A percentile compares a stretch with the other conserved stretches of the same genome.
Evolutionary conservation across 2,329 filamentous ascomycete genomes (phyloP).

Genomic region (Hyphodiscus sp.): DNA sequence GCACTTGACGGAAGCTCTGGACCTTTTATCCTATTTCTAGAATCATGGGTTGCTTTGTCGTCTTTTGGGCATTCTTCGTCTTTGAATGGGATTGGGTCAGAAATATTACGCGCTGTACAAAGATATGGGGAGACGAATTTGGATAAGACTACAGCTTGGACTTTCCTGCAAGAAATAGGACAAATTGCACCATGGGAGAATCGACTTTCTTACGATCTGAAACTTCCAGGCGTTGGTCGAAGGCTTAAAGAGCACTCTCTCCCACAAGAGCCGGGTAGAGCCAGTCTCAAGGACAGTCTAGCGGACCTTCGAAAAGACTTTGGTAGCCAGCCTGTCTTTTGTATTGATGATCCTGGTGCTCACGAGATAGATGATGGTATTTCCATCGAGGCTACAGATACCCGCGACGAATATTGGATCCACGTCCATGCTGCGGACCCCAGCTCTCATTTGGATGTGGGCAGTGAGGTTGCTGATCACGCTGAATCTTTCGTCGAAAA

Average conservation of each 20-base stretch:
- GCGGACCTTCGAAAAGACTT: constrained; percentile 50
- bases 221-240: constrained; percentile 44
- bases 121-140: constrained; percentile 49
- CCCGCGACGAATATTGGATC: constrained; percentile 58
- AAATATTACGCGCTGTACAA: constrained; percentile 54
- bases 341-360: constrained; percentile 62
- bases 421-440: constrained; percentile 76
- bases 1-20: constrained; percentile 16
- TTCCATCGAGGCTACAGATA: constrained; percentile 56
- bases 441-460: constrained; percentile 58
- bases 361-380: constrained; percentile 74
- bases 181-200: constrained; percentile 67
- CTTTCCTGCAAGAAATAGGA: constrained; percentile 71
- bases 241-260: constrained; percentile 19
- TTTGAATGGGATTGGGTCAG: constrained; percentile 55
- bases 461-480: constrained; percentile 51
- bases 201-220: constrained; percentile 52
- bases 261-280: background rate
- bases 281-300: constrained; percentile 39
- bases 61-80: constrained; percentile 46
- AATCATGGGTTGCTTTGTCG: constrained; percentile 57
- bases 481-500: constrained; percentile 55
- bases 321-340: constrained; percentile 56
- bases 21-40: constrained; percentile 51
- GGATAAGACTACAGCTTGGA: constrained; percentile 44